These are phyloP conservation scores for Hyaloperonospora brassicae DNA, from an alignment of 352 stramenopile genomes.

Conservation along the genomic window DNA sequence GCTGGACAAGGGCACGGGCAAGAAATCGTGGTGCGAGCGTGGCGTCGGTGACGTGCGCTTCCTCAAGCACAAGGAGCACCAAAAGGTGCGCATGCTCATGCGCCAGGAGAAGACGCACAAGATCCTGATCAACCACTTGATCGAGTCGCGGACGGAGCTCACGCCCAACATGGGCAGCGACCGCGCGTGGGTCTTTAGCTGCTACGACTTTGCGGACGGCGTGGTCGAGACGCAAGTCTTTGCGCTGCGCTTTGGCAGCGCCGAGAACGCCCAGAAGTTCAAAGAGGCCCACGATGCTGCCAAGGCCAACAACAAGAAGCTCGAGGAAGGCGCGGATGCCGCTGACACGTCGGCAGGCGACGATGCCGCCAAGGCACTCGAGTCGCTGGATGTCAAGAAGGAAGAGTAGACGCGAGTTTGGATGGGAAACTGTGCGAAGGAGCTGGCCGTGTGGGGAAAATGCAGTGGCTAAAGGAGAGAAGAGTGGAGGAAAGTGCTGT, in stretches of 20 bases:
- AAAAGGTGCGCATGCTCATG: slow-evolving; percentile 95
- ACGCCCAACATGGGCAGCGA: slow-evolving; percentile 95
- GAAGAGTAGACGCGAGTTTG: slow-evolving; percentile 46
- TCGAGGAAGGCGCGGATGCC: slow-evolving; percentile 89
- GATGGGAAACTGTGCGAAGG: neutral
- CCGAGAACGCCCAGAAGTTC: slow-evolving; percentile 94
- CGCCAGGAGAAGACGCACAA: slow-evolving; percentile 99
- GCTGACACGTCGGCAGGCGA: slow-evolving; percentile 88
- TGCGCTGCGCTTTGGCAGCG: slow-evolving; percentile 91
- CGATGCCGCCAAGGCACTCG: slow-evolving; percentile 88
- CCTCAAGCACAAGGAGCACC: slow-evolving; percentile 93
- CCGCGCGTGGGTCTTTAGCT: slow-evolving; percentile 96
- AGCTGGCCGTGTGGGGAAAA: neutral
- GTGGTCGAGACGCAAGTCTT: slow-evolving; percentile 88
- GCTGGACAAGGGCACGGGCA: slow-evolving; percentile 95
- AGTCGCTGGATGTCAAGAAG: slow-evolving; percentile 87
- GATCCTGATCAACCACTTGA: slow-evolving; percentile 96
- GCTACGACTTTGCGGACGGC: slow-evolving; percentile 96
- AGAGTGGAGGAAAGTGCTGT: neutral
- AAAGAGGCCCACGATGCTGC: slow-evolving; percentile 91
- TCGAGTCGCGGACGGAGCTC: slow-evolving; percentile 94
- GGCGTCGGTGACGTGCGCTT: slow-evolving; percentile 95
- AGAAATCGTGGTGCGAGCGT: slow-evolving; percentile 96
- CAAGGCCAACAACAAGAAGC: slow-evolving; percentile 91
- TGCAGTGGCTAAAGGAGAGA: neutral